Conservation (phyloP, 2,329 filamentous ascomycete genomes). For the Ophiostoma piceae region DNA sequence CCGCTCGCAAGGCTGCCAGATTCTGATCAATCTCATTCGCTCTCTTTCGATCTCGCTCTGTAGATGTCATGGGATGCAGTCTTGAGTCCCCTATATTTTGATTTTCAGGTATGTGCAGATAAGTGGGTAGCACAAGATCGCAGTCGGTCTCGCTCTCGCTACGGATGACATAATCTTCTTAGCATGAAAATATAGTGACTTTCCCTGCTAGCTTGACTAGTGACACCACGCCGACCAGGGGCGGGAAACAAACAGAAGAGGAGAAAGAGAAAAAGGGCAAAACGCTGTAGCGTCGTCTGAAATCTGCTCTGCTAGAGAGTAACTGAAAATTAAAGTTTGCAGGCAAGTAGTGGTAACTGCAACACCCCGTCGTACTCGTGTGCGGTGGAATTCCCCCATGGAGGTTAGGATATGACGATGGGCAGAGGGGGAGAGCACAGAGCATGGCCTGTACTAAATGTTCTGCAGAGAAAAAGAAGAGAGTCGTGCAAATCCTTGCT, state of each 20-base stretch:
- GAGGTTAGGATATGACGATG: neutral
- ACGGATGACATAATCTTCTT: neutral
- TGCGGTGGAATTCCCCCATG: neutral
- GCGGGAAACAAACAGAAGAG: neutral
- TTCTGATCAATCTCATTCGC: neutral
- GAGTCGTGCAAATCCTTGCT: neutral
- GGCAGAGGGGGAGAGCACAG: neutral
- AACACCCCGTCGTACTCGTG: neutral
- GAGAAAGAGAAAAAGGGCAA: neutral
- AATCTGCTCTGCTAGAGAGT: neutral
- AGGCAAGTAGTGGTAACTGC: neutral
- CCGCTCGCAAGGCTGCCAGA: neutral
- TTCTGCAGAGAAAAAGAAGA: too few species aligned
- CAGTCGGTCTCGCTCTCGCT: neutral
- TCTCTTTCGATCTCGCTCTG: neutral
- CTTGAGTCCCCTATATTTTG: neutral
- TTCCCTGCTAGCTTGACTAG: neutral
- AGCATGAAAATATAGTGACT: neutral
- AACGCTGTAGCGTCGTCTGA: neutral
- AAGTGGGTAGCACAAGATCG: neutral
- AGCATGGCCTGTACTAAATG: too few species aligned
- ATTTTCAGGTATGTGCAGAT: neutral
- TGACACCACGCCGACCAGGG: neutral
- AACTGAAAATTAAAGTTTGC: neutral
- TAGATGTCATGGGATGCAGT: neutral